Percentiles rank a stretch among this genome's conserved stretches.
Evolutionary conservation across 768 basidiomycete genomes (phyloP).

Genomic region (Rhodotorula sphaerocarpa): DNA sequence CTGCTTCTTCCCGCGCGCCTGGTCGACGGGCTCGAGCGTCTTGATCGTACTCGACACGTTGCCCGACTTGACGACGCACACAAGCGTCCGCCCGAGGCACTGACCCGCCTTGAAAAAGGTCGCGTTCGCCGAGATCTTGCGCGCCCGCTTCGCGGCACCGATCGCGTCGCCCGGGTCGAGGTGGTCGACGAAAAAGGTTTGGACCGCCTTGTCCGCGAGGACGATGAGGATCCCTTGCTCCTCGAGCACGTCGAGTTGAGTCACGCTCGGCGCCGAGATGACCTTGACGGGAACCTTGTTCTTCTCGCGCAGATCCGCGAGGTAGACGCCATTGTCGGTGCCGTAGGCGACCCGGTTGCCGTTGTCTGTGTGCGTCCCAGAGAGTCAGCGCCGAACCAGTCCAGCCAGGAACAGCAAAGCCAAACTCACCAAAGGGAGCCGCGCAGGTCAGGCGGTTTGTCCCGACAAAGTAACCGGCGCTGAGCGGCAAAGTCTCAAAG

Average conservation of each 20-base stretch:
- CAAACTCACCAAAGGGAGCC: slow-evolving; percentile 72
- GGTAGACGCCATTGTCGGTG: slow-evolving; percentile 94
- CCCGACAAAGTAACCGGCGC: slow-evolving; percentile 78
- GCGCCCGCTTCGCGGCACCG: slow-evolving; percentile 83
- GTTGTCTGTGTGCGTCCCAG: slow-evolving; percentile 51
- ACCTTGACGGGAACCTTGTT: slow-evolving; percentile 64
- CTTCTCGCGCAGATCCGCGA: slow-evolving; percentile 71
- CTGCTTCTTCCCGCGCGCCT: slow-evolving; percentile 51
- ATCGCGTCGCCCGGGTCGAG: slow-evolving; percentile 82
- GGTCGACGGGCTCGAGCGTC: slow-evolving; percentile 90
- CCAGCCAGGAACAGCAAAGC: too few species aligned
- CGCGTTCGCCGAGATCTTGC: slow-evolving; percentile 89
- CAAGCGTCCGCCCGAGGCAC: slow-evolving; percentile 80
- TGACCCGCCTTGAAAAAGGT: slow-evolving; percentile 96
- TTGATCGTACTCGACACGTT: slow-evolving; percentile 91
- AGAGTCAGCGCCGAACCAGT: background rate
- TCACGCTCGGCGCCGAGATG: slow-evolving; percentile 74
- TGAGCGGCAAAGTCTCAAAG: slow-evolving; percentile 76
- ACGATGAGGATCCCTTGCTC: slow-evolving; percentile 92
- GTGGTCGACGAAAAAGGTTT: slow-evolving; percentile 90
- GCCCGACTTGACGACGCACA: slow-evolving; percentile 93
- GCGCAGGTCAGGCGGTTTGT: slow-evolving; percentile 87
- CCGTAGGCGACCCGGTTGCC: slow-evolving; percentile 86
- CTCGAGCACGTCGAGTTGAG: slow-evolving; percentile 91
- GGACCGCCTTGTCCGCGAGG: slow-evolving; percentile 97